Base-by-base conservation (phyloP, 1,284 basidiomycete genomes). In the Flammula alnicola region DNA sequence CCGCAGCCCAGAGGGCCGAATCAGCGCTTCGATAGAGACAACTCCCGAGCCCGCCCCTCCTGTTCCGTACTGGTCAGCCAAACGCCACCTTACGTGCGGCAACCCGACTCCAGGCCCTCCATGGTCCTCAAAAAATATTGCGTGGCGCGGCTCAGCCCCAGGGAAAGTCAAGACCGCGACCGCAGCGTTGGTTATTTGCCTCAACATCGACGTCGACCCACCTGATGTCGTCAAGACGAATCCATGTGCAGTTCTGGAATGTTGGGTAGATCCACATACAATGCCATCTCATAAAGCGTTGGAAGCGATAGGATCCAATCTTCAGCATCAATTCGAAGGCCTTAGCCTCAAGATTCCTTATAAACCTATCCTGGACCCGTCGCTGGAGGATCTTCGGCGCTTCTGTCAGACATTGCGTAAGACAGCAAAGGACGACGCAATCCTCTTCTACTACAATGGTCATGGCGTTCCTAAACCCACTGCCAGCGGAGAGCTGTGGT, bases 401-500 rank as follows among this genome's bases (percentile, higher is more conserved):
- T 93, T 95, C 63, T 98, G 95, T 66, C 81, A 88, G 51, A 86
- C 82, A 27, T 72, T 97, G 44, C 86, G 96, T 47, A 91, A 91
- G 63, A 85, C 88, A 45, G 94, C 96, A 2, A 93, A 95, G 65
- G 92, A 96, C 44, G 97, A 99, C 64, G 88, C 97, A 1, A 88
- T 95, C 9, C 77, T 98, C 29, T 98, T 98, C 71, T 95, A 99
- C 72, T 99, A 99, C 76, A 99, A 99, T 62, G 97, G 96, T 2
- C 97, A 98, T 59, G 96, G 96, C 26, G 96, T 99, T 11, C 96
- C 97, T 1, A 96, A 95, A 63, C 97, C 96, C 2, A 99, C 97
- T 0, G 81, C 91, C 0, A 95, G 93, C 54, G 96, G 97, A 19
- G 97, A 99, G 70, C 83, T 99, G 47, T 99, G 96, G 96, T 96